Conservation (phyloP, 148 eudicot species). For the Talinum fruticosum region DNA sequence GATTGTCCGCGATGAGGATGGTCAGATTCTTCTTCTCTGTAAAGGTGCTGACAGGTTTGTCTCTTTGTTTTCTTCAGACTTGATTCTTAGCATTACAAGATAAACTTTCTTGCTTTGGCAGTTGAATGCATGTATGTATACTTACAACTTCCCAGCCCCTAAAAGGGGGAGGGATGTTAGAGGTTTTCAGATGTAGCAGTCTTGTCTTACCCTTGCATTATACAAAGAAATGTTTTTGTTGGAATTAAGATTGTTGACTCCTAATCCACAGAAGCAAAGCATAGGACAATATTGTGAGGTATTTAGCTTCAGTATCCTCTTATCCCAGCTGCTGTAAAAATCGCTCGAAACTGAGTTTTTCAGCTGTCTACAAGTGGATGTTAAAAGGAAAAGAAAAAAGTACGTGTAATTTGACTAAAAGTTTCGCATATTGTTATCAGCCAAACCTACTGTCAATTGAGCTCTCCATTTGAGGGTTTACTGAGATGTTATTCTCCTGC, state of each 20-base stretch:
- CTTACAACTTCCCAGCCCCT: not conserved
- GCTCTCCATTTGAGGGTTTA: constrained; percentile 2
- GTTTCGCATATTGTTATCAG: too few relatives aligned
- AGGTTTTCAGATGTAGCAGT: not conserved
- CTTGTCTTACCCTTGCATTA: not conserved
- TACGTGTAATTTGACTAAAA: too few relatives aligned
- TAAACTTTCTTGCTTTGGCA: not conserved
- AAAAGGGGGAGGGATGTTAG: not conserved
- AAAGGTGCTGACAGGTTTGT: constrained; percentile 98
- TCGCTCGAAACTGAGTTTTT: too few relatives aligned
- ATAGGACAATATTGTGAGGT: not conserved
- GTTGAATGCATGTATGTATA: not conserved
- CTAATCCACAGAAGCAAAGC: not conserved
- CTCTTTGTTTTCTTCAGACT: constrained; percentile 14
- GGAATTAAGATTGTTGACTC: too few relatives aligned
- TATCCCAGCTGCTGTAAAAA: not conserved
- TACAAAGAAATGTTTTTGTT: not conserved
- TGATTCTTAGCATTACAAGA: constrained; percentile 11
- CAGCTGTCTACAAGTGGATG: too few relatives aligned
- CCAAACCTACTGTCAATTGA: not conserved
- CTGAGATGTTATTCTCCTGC: not conserved
- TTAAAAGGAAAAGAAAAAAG: too few relatives aligned
- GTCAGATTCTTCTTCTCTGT: constrained; percentile 74
- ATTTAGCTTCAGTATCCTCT: not conserved
- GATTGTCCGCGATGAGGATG: constrained; percentile 71